Conservation (phyloP, 352 stramenopile species). For the Pythium oligandrum region DNA sequence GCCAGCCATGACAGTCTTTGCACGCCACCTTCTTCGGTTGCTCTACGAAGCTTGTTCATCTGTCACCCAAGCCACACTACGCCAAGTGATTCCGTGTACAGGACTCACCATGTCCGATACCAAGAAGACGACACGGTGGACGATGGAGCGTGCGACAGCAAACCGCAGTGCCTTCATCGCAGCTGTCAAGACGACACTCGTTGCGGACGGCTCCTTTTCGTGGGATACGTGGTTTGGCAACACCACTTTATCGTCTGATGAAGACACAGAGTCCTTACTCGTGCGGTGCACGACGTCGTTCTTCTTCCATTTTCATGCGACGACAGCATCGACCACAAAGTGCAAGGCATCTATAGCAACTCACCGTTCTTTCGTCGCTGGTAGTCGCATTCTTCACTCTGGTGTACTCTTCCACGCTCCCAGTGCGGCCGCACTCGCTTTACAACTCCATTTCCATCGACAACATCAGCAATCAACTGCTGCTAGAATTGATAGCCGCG, state of each 20-base stretch:
- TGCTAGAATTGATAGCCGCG: background rate
- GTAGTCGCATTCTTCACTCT: conserved; percentile 14
- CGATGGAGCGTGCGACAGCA: conserved; percentile 17
- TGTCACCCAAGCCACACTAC: conserved; percentile 10
- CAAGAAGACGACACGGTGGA: conserved; percentile 6
- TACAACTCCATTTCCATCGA: conserved; percentile 3
- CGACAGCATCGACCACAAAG: background rate
- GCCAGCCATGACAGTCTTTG: conserved; percentile 43
- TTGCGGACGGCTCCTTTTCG: conserved; percentile 23
- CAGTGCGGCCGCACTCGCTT: conserved; percentile 21
- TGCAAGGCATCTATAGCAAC: background rate
- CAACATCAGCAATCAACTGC: background rate
- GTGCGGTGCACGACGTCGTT: conserved; percentile 19
- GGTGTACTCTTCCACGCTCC: conserved; percentile 25
- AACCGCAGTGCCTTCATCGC: conserved; percentile 37
- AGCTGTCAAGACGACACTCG: conserved; percentile 42
- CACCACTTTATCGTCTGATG: background rate
- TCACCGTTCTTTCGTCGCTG: conserved; percentile 25
- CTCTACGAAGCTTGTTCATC: conserved; percentile 24
- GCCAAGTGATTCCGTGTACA: background rate
- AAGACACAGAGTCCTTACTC: conserved; percentile 5
- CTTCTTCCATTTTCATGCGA: conserved; percentile 38
- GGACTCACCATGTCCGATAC: background rate
- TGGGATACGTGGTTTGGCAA: conserved; percentile 11
- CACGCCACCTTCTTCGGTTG: conserved; percentile 35